phyloP scores from a whole-genome alignment of 768 basidiomycete genomes.

The Pleurotus eryngii region DNA sequence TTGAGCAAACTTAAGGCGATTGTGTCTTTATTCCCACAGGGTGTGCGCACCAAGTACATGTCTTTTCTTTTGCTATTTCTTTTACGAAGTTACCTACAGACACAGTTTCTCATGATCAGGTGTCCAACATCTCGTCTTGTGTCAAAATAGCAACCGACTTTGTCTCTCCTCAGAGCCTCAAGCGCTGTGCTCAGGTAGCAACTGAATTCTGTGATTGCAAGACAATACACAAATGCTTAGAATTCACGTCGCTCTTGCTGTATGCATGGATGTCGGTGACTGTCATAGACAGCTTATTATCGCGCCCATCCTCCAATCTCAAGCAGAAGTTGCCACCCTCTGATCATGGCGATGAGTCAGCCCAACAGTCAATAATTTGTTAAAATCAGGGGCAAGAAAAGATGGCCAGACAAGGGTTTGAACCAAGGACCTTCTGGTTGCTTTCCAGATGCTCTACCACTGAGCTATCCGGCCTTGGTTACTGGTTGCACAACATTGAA shows the following conservation, averaged over 20 bases:
- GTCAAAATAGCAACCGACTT: slow-evolving; percentile 8
- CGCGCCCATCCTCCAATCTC: no score
- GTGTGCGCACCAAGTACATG: slow-evolving; percentile 12
- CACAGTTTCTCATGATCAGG: neutral
- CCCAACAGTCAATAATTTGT: no score
- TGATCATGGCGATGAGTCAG: no score
- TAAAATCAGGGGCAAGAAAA: no score
- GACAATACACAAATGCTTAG: neutral
- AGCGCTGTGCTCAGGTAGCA: neutral
- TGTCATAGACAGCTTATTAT: neutral
- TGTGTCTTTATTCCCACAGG: no score
- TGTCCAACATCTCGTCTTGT: slow-evolving; percentile 1
- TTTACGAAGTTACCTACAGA: neutral
- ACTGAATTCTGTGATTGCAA: neutral
- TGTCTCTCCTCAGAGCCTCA: neutral
- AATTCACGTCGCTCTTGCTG: neutral
- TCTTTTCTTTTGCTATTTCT: slow-evolving; percentile 4
- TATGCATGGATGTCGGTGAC: neutral
- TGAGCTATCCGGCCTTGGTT: no score
- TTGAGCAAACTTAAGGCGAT: no score
- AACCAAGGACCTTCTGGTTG: no score
- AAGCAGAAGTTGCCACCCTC: neutral
- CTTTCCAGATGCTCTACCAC: no score
- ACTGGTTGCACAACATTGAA: no score
- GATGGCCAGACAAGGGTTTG: no score